phyloP scores from a whole-genome alignment of 176 grass and related monocot genomes.

The Oryza longistaminata region DNA sequence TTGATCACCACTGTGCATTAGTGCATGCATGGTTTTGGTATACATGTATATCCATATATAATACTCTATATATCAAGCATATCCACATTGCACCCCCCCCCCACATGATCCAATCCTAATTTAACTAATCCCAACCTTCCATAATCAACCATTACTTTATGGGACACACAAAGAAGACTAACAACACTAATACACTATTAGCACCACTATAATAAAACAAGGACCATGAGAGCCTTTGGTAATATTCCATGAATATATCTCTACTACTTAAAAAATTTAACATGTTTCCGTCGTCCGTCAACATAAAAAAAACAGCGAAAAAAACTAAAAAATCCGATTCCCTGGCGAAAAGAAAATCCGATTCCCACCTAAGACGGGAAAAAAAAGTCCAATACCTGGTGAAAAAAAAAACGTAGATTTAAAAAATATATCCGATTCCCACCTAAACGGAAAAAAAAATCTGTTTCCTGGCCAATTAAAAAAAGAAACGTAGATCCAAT shows the following conservation, averaged over 20 bases:
- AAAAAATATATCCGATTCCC: too few relatives aligned
- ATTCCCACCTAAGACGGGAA: too few relatives aligned
- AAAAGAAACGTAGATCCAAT: too few relatives aligned
- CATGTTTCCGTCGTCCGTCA: too few relatives aligned
- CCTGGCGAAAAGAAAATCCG: too few relatives aligned
- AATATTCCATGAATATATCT: not conserved
- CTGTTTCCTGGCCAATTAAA: too few relatives aligned
- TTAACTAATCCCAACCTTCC: slow-evolving; percentile 3
- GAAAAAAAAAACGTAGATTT: too few relatives aligned
- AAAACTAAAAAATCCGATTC: too few relatives aligned
- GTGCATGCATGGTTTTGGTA: not conserved
- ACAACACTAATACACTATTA: not conserved
- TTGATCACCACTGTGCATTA: not conserved
- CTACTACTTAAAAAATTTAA: too few relatives aligned
- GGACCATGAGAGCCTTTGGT: not conserved
- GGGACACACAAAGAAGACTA: not conserved
- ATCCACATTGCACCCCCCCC: not conserved
- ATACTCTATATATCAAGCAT: not conserved
- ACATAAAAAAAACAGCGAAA: too few relatives aligned
- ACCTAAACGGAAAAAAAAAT: too few relatives aligned
- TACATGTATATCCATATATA: not conserved
- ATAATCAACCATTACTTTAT: slow-evolving; percentile 30
- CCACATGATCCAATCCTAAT: not conserved
- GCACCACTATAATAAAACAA: slow-evolving; percentile 22
- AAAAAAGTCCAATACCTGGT: too few relatives aligned